Evolutionary conservation across 352 stramenopile species (phyloP).

Genomic region (Globisporangium okanoganense): DNA sequence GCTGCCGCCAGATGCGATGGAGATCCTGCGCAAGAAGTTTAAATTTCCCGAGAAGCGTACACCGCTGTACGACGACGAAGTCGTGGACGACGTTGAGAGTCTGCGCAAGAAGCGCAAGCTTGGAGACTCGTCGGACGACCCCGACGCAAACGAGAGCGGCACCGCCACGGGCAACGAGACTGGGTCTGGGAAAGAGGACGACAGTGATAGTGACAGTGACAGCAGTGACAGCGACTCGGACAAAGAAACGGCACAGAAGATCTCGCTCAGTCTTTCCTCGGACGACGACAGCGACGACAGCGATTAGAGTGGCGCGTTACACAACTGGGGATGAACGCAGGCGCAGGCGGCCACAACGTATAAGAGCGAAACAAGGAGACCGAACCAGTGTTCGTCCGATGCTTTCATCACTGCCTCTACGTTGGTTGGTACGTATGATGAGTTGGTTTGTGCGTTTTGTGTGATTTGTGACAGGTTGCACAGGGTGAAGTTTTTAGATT

Average conservation of each 20-base stretch:
- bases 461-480: background rate
- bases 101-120: slow-evolving; percentile 69
- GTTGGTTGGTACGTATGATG: background rate
- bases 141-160: slow-evolving; percentile 21
- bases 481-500: background rate
- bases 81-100: slow-evolving; percentile 63
- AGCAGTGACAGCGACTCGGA: slow-evolving; percentile 59
- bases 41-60: slow-evolving; percentile 68
- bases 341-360: background rate
- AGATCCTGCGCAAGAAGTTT: slow-evolving; percentile 77
- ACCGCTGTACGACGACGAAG: slow-evolving; percentile 68
- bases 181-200: slow-evolving; percentile 21
- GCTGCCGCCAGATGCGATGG: slow-evolving; percentile 66
- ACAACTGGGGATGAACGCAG: background rate
- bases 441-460: background rate
- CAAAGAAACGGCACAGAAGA: slow-evolving; percentile 50
- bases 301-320: slow-evolving; percentile 13
- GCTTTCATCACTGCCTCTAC: background rate
- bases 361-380: slow-evolving; percentile 3
- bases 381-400: background rate
- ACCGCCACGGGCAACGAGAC: slow-evolving; percentile 32
- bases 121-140: slow-evolving; percentile 22
- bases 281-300: slow-evolving; percentile 52
- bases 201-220: slow-evolving; percentile 44
- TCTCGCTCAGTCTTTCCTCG: slow-evolving; percentile 70